Evolutionary conservation across 2,329 filamentous ascomycete genomes (phyloP).

Genomic region (Zymoseptoria pseudotritici): DNA sequence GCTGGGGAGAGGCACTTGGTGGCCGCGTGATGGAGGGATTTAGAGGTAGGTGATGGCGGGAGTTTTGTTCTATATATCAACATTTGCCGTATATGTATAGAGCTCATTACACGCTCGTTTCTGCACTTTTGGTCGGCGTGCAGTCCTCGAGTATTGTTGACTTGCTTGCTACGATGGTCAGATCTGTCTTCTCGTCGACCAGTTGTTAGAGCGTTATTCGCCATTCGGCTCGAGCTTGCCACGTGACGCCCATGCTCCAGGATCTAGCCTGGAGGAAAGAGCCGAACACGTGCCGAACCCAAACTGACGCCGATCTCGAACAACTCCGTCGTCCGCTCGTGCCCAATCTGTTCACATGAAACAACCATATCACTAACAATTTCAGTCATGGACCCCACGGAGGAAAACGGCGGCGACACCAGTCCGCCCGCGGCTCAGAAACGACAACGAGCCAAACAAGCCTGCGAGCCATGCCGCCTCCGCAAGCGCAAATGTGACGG

Average conservation of each 20-base stretch:
- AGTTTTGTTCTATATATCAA: not conserved
- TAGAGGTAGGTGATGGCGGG: not conserved
- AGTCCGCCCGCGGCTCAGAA: slow-evolving; percentile 16
- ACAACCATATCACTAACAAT: not conserved
- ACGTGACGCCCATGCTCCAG: no score
- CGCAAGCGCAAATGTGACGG: slow-evolving; percentile 53
- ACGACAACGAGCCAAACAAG: slow-evolving; percentile 29
- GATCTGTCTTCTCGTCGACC: no score
- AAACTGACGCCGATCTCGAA: not conserved
- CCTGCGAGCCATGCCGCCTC: slow-evolving; percentile 44
- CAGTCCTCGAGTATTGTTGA: no score
- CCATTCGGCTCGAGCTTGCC: no score
- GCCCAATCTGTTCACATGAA: not conserved
- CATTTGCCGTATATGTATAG: no score
- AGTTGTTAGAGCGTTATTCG: no score
- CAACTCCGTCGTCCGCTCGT: not conserved
- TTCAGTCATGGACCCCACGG: not conserved
- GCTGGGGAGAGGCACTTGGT: slow-evolving; percentile 10
- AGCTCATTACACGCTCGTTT: no score
- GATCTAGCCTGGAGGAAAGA: no score
- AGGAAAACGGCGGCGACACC: slow-evolving; percentile 1
- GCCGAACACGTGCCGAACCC: no score
- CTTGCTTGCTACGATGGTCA: no score
- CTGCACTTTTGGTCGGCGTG: no score
- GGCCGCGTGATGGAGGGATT: slow-evolving; percentile 1